These are phyloP conservation scores for Penicillium sp. DNA, from an alignment of 2,329 filamentous ascomycete species.

Conservation along the genomic window DNA sequence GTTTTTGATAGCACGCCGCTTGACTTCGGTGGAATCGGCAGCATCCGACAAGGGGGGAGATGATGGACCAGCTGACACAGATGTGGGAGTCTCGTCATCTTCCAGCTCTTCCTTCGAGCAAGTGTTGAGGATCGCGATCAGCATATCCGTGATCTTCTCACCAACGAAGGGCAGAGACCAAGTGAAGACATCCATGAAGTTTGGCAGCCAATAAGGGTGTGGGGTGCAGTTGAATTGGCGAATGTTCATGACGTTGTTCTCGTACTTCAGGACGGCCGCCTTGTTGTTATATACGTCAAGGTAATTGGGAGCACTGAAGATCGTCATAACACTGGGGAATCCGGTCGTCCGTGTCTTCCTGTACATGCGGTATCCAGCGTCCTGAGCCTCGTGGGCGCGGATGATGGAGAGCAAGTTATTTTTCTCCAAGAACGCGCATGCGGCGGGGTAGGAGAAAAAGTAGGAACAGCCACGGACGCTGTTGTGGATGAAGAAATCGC, in stretches of 20 bases:
- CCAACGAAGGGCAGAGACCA: constrained; percentile 98
- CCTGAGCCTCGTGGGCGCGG: constrained; percentile 94
- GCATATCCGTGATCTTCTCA: constrained; percentile 99
- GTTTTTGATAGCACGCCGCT: constrained; percentile 97
- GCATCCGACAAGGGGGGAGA: constrained; percentile 74
- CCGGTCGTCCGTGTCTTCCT: constrained; percentile 96
- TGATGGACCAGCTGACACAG: constrained; percentile 62
- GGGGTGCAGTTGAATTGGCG: constrained; percentile 99
- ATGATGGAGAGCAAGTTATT: constrained; percentile 97
- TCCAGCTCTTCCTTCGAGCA: constrained; percentile 99
- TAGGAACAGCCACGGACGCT: constrained; percentile 97
- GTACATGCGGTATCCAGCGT: constrained; percentile 98
- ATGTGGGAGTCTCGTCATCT: constrained; percentile 75
- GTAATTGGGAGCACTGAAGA: constrained; percentile 98
- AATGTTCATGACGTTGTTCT: constrained; percentile 99
- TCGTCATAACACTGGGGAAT: constrained; percentile 99
- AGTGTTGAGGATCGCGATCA: constrained; percentile 95
- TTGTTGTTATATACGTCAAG: constrained; percentile 99
- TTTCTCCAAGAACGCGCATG: constrained; percentile 96
- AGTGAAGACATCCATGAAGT: constrained; percentile 99
- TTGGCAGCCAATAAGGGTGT: constrained; percentile 97
- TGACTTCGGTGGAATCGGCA: constrained; percentile 85
- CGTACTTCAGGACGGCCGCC: constrained; percentile 95
- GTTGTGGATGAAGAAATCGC: constrained; percentile 96
- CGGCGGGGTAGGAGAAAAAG: constrained; percentile 97